Conservation (phyloP, 805 yeast genomes). For the Lipomyces sp. region DNA sequence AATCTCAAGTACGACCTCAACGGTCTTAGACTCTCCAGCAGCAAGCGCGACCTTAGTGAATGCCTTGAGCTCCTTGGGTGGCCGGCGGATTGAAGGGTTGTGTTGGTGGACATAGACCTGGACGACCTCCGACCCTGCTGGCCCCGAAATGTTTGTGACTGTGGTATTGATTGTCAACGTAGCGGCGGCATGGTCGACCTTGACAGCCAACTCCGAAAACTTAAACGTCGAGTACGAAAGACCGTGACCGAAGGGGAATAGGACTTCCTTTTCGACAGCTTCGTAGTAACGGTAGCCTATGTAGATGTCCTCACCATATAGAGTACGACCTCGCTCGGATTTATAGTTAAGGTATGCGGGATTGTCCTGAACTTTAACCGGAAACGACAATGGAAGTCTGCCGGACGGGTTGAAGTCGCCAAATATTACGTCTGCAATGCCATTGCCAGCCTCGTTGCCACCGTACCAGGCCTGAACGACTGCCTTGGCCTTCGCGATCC, state of each 20-base stretch:
- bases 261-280: conserved; percentile 53
- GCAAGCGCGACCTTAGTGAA: conserved; percentile 52
- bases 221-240: conserved; percentile 61
- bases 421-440: conserved; percentile 63
- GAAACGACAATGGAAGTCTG: conserved; percentile 61
- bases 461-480: conserved; percentile 62
- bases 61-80: conserved; percentile 64
- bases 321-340: conserved; percentile 57
- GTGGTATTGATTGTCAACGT: conserved; percentile 3
- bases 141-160: conserved; percentile 40
- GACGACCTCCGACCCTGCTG: conserved; percentile 59
- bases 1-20: conserved; percentile 49
- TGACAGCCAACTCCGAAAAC: not conserved
- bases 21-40: conserved; percentile 52
- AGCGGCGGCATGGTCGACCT: conserved; percentile 2
- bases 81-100: conserved; percentile 54
- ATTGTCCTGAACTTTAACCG: conserved; percentile 56
- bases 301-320: conserved; percentile 69
- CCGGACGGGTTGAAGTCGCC: conserved; percentile 68
- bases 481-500: conserved; percentile 58
- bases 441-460: conserved; percentile 62
- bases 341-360: conserved; percentile 61
- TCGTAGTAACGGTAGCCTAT: conserved; percentile 66
- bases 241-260: conserved; percentile 68
- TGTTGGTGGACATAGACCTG: conserved; percentile 55